phyloP scores from a whole-genome alignment of 1,284 basidiomycete genomes.

The Rugosomyces carneus region DNA sequence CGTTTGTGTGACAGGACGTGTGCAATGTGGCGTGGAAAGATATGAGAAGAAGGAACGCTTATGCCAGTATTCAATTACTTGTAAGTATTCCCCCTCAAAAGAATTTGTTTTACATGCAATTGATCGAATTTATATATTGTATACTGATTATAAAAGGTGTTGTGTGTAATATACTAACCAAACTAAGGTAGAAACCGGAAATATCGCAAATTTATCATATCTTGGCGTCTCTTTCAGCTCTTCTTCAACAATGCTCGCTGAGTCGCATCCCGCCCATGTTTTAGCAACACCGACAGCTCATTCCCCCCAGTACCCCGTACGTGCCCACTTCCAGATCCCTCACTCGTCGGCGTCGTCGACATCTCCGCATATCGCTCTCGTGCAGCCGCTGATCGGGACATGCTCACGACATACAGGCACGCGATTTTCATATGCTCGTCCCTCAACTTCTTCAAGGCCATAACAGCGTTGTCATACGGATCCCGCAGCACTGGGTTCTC shows the following conservation, averaged over 20 bases:
- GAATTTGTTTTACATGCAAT: too few relatives aligned
- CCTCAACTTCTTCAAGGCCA: conserved; percentile 74
- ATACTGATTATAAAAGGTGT: conserved; percentile 3
- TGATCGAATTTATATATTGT: not conserved
- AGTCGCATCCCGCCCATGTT: conserved; percentile 86
- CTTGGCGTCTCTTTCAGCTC: conserved; percentile 16
- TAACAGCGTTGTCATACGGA: conserved; percentile 77
- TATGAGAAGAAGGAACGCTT: too few relatives aligned
- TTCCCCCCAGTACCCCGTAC: conserved; percentile 86
- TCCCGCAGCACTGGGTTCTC: conserved; percentile 51
- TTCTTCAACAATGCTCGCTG: conserved; percentile 49
- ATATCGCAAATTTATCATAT: conserved; percentile 13
- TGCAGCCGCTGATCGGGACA: conserved; percentile 54
- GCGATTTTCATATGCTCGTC: conserved; percentile 89
- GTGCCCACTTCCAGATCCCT: conserved; percentile 36
- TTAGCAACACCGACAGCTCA: conserved; percentile 74
- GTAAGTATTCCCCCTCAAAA: too few relatives aligned
- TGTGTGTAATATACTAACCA: conserved; percentile 12
- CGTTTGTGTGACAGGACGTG: conserved; percentile 18
- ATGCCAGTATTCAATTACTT: too few relatives aligned
- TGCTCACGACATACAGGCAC: conserved; percentile 77
- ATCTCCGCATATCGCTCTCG: conserved; percentile 45
- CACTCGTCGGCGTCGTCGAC: conserved; percentile 43
- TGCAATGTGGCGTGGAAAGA: conserved; percentile 13
- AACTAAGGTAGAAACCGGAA: conserved; percentile 11